Conservation (phyloP, 768 basidiomycete species). For the Boletus pseudo-olivaceus region DNA sequence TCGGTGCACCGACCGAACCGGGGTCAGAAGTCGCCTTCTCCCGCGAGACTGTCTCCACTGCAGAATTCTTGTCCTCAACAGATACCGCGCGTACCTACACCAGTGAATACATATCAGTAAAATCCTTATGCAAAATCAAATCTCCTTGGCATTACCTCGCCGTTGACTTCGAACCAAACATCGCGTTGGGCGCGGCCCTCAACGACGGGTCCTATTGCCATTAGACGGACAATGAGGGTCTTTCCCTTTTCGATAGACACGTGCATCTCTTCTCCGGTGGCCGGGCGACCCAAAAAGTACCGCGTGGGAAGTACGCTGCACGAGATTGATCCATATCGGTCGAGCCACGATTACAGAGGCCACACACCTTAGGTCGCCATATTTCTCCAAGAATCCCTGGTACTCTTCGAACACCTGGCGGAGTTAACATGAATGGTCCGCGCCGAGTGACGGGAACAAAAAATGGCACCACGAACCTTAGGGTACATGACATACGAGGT, state of each 20-base stretch:
- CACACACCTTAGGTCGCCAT: constrained; percentile 85
- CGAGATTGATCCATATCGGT: constrained; percentile 14
- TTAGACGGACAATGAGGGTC: constrained; percentile 91
- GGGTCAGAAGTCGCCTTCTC: constrained; percentile 94
- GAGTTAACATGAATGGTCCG: constrained; percentile 12
- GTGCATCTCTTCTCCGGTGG: constrained; percentile 93
- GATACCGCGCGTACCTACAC: constrained; percentile 86
- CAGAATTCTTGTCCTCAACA: constrained; percentile 96
- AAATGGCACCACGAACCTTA: constrained; percentile 54
- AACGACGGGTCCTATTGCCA: constrained; percentile 93
- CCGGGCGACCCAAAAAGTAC: constrained; percentile 93
- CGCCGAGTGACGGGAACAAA: constrained; percentile 1
- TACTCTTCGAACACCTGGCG: constrained; percentile 93
- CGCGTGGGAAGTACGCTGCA: constrained; percentile 91
- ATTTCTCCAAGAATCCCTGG: constrained; percentile 91
- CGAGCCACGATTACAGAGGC: background rate
- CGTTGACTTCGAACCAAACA: constrained; percentile 98
- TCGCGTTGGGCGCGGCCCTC: constrained; percentile 90
- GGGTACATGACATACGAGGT: constrained; percentile 98
- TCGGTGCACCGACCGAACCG: constrained; percentile 95
- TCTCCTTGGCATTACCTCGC: constrained; percentile 57
- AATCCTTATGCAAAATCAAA: constrained; percentile 9
- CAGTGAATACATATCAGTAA: constrained; percentile 12
- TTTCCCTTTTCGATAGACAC: constrained; percentile 96
- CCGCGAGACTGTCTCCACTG: constrained; percentile 89